Percentiles rank a stretch among this genome's conserved stretches.
phyloP scores from a whole-genome alignment of 148 eudicot species.

The Selenicereus undatus region DNA sequence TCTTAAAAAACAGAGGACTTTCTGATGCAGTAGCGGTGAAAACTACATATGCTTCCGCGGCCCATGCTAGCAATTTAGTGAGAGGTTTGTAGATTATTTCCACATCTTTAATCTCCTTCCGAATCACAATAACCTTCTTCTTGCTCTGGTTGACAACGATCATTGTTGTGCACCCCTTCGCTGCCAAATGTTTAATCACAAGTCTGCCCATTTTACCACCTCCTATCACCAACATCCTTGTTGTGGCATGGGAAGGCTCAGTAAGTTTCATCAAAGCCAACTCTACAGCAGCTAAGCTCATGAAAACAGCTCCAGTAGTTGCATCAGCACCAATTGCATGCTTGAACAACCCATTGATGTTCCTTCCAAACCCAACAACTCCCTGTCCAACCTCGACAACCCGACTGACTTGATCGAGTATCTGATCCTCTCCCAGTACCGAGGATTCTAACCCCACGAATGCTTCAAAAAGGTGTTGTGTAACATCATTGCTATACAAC shows the following conservation, averaged over 20 bases:
- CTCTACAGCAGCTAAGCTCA: constrained; percentile 94
- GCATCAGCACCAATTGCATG: constrained; percentile 85
- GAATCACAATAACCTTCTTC: constrained; percentile 65
- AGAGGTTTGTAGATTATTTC: constrained; percentile 80
- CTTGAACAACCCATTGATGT: constrained; percentile 85
- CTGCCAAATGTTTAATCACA: constrained; percentile 79
- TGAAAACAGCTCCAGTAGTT: constrained; percentile 91
- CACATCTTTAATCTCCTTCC: constrained; percentile 57
- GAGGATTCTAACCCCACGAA: constrained; percentile 88
- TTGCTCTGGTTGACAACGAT: constrained; percentile 78
- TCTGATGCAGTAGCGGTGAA: constrained; percentile 89
- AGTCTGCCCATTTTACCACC: constrained; percentile 97
- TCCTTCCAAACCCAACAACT: constrained; percentile 85
- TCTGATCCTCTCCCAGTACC: constrained; percentile 91
- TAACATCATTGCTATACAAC: constrained; percentile 73
- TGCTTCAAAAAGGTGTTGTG: constrained; percentile 89
- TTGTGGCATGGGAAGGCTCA: constrained; percentile 45
- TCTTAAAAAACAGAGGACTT: constrained; percentile 55
- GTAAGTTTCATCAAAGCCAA: constrained; percentile 88
- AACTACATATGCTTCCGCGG: constrained; percentile 80
- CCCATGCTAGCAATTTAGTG: constrained; percentile 58
- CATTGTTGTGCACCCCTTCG: constrained; percentile 84
- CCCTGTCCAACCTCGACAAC: constrained; percentile 92
- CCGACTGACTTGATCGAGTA: constrained; percentile 92
- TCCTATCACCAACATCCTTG: constrained; percentile 76